phyloP scores from a whole-genome alignment of 805 yeast species.

The Lipomyces chichibuensis region DNA sequence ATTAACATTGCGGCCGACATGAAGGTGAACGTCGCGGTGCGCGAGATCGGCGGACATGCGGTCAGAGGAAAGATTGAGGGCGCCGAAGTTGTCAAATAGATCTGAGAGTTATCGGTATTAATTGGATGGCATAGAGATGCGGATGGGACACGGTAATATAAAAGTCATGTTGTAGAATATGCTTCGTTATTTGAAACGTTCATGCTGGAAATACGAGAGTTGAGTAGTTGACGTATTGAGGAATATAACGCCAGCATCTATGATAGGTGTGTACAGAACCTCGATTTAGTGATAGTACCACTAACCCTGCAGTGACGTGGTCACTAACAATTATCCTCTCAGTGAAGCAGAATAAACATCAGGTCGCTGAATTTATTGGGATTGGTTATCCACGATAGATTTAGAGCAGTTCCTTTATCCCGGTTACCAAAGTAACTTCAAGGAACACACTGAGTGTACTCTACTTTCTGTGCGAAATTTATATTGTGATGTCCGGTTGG shows the following conservation, averaged over 20 bases:
- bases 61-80: slow-evolving; percentile 29
- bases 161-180: slow-evolving; percentile 7
- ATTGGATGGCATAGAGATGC: background rate
- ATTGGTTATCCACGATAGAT: no score
- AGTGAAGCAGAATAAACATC: no score
- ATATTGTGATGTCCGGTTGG: no score
- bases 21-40: slow-evolving; percentile 62
- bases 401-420: no score
- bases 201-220: background rate
- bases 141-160: background rate
- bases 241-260: background rate
- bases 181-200: background rate
- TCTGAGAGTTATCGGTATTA: background rate
- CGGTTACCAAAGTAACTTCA: no score
- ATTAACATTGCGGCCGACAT: slow-evolving; percentile 69
- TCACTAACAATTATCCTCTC: no score
- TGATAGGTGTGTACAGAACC: no score
- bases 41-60: slow-evolving; percentile 39
- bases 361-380: no score
- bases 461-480: no score
- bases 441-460: no score
- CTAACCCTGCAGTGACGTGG: no score
- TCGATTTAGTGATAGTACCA: no score
- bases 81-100: background rate
- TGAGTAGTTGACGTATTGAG: background rate